Evolutionary conservation across 345 rosid species (phyloP), one percentile per base, ranked within the genome.

Genomic region (Citropsis articulata): DNA sequence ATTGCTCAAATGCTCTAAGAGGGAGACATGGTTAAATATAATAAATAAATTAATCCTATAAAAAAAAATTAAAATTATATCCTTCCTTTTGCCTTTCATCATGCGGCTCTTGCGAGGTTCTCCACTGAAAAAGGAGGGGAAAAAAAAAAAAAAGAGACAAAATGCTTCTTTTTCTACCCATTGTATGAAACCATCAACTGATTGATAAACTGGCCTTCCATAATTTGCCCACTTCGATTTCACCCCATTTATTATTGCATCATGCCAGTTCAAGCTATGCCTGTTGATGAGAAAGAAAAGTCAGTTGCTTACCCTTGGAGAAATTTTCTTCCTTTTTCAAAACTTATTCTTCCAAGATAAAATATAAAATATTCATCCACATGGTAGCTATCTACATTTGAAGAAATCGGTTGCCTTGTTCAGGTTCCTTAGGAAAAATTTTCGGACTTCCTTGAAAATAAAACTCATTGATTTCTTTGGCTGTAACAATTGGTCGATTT

Each of bases 401-500:
- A 42, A 42, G 22, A 18, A n/a, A 12, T 13, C 57, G 10, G 25
- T 59, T 7, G 22, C 31, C 63, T 59, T 72, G 66, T 8, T 22
- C 74, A 31, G 25, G 36, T 48, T 50, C 13, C 4, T 36, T 24
- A 8, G 66, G 33, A 18, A 57, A 72, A 27, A 35, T 69, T 22
- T 27, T 27, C 3, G 61, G 69, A 69, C 75, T 16, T 31, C 42
- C 30, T 57, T 57, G 9, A 33, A 68, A 19, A 38, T 69, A 69
- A 30, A 77, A 77, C 14, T 77, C 14, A 3, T 24, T 59, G 60
- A 79, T 66, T 33, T 66, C 74, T 73, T 79, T 73, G 18, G 82
- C 82, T 1, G 73, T 28, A 24, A 79, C 33, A 13, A 59, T 9
- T 22, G 82, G 78, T 4, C 35, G 25, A 31, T 79, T 59, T 0